Conservation (phyloP, 176 grass and related monocot species). For the Oryza nivara region DNA sequence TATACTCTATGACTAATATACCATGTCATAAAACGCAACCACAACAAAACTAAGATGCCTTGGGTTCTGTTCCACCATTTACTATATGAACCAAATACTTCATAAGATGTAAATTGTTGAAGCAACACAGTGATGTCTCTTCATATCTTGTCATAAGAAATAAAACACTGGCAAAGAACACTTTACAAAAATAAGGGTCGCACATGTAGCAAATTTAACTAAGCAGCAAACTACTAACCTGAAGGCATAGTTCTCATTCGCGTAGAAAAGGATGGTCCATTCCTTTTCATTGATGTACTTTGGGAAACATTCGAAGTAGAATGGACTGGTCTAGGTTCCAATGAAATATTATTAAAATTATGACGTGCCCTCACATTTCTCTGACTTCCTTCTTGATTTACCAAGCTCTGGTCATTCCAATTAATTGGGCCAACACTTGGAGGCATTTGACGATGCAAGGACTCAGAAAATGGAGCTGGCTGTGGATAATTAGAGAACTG, state of each 20-base stretch:
- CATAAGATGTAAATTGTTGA: neutral
- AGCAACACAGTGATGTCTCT: neutral
- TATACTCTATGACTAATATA: conserved; percentile 10
- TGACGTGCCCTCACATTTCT: conserved; percentile 72
- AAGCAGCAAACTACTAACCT: conserved; percentile 44
- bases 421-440: conserved; percentile 39
- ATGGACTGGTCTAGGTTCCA: conserved; percentile 44
- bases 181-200: conserved; percentile 11
- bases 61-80: neutral
- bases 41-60: neutral
- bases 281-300: conserved; percentile 38
- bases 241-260: conserved; percentile 37
- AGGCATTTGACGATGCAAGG: conserved; percentile 27
- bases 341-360: conserved; percentile 29
- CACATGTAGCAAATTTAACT: conserved; percentile 3
- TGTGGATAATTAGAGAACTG: conserved; percentile 40
- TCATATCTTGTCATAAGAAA: neutral
- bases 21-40: neutral
- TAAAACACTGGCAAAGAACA: neutral
- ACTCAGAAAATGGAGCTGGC: conserved; percentile 32
- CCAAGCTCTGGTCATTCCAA: conserved; percentile 36
- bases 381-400: conserved; percentile 48
- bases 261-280: conserved; percentile 27
- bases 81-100: neutral
- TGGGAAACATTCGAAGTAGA: conserved; percentile 41